Percentiles rank a stretch among this genome's conserved stretches.
phyloP scores from a whole-genome alignment of 352 stramenopile genomes.

The Phytopythium cucurbitacearum region DNA sequence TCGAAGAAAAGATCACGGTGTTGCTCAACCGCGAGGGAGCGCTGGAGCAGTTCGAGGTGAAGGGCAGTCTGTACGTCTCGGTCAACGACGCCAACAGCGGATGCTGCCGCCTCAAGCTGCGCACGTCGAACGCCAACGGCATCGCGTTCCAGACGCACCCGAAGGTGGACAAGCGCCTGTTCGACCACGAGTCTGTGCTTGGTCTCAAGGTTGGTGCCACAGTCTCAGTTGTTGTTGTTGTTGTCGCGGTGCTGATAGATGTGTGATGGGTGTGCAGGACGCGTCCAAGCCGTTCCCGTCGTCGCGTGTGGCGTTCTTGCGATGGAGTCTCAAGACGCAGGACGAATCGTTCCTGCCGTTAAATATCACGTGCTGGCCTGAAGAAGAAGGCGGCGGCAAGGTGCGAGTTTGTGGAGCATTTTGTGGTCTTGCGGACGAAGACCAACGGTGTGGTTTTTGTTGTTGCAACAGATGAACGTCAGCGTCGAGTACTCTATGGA shows the following conservation, averaged over 20 bases:
- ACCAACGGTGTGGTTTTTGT: not conserved
- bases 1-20: constrained; percentile 88
- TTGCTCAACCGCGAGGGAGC: constrained; percentile 75
- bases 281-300: constrained; percentile 79
- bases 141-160: constrained; percentile 85
- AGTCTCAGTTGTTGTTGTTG: not conserved
- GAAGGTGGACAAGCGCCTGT: constrained; percentile 87
- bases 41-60: constrained; percentile 84
- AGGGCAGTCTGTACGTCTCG: constrained; percentile 82
- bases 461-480: constrained; percentile 58
- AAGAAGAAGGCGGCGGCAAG: constrained; percentile 82
- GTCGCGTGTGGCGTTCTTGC: constrained; percentile 73
- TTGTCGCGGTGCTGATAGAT: not conserved
- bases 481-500: constrained; percentile 88
- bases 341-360: constrained; percentile 82
- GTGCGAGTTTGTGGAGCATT: constrained; percentile 8
- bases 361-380: constrained; percentile 87
- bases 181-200: constrained; percentile 76
- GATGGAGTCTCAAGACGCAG: constrained; percentile 86
- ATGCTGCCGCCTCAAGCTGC: constrained; percentile 72
- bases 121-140: constrained; percentile 55
- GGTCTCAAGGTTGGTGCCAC: constrained; percentile 46
- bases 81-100: constrained; percentile 73
- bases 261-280: constrained; percentile 25
- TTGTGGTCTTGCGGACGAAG: not conserved